Conservation (phyloP, 202 grass and related monocot genomes). For the Elaeis oleifera region DNA sequence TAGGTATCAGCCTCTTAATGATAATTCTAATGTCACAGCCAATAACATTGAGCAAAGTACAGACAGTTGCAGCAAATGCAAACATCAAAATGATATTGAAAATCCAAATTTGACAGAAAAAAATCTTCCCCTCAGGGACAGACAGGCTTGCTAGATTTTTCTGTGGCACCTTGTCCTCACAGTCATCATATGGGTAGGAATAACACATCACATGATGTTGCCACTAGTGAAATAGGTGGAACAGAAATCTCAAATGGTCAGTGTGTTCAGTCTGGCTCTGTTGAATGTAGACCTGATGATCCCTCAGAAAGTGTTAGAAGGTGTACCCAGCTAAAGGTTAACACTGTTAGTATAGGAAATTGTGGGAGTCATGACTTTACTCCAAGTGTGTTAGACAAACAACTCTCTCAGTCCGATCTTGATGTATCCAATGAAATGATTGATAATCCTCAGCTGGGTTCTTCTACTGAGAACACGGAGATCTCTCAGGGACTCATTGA, state of each 20-base stretch:
- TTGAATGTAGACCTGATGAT: slow-evolving; percentile 8
- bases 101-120: slow-evolving; percentile 20
- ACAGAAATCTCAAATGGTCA: neutral
- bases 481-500: slow-evolving; percentile 9
- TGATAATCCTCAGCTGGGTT: slow-evolving; percentile 11
- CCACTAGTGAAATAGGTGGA: slow-evolving; percentile 5
- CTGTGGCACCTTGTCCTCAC: neutral
- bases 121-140: slow-evolving; percentile 11
- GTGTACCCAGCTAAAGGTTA: too few relatives aligned
- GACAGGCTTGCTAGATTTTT: slow-evolving; percentile 11
- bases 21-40: slow-evolving; percentile 27
- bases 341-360: neutral
- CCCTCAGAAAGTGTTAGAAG: too few relatives aligned
- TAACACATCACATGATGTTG: neutral
- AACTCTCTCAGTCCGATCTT: slow-evolving; percentile 21
- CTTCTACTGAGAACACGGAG: slow-evolving; percentile 18
- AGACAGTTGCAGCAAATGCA: slow-evolving; percentile 8
- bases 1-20: slow-evolving; percentile 30
- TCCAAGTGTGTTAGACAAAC: slow-evolving; percentile 2
- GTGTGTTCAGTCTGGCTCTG: neutral
- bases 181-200: neutral
- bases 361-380: slow-evolving; percentile 10
- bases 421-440: slow-evolving; percentile 13
- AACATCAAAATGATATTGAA: slow-evolving; percentile 26
- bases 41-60: slow-evolving; percentile 8